Conservation (phyloP, 1,284 basidiomycete genomes). For the Mycena citricolor region DNA sequence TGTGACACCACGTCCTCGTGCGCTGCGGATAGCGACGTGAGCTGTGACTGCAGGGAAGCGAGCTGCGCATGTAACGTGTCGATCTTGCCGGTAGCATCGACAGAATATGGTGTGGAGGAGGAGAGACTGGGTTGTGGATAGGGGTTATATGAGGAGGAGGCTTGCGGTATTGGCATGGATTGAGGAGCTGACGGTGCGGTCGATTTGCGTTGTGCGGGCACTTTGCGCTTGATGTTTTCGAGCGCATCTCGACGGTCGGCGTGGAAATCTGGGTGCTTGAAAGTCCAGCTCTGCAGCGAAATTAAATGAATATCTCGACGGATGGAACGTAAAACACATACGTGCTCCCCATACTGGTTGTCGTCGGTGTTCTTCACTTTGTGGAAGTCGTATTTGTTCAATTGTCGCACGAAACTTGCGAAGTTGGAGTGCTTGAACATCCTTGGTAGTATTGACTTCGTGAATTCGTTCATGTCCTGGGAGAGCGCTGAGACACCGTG, state of each 20-base stretch:
- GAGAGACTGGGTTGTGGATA: slow-evolving; percentile 13
- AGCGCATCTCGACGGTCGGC: slow-evolving; percentile 82
- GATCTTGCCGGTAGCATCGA: slow-evolving; percentile 7
- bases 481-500: slow-evolving; percentile 65
- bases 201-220: slow-evolving; percentile 70
- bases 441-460: slow-evolving; percentile 70
- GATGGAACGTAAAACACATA: slow-evolving; percentile 34
- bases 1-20: slow-evolving; percentile 34
- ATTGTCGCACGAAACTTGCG: slow-evolving; percentile 88
- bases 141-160: slow-evolving; percentile 8
- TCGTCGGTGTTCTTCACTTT: slow-evolving; percentile 90
- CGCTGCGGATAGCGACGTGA: slow-evolving; percentile 12
- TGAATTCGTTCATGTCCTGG: slow-evolving; percentile 93
- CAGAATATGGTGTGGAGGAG: slow-evolving; percentile 2
- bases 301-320: too few species aligned
- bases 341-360: slow-evolving; percentile 76
- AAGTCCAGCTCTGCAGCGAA: slow-evolving; percentile 98
- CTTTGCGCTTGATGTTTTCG: slow-evolving; percentile 94
- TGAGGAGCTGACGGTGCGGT: slow-evolving; percentile 25
- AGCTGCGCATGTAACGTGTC: slow-evolving; percentile 16
- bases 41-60: slow-evolving; percentile 13
- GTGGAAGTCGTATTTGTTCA: slow-evolving; percentile 99
- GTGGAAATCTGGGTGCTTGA: slow-evolving; percentile 93
- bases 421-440: slow-evolving; percentile 99
- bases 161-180: slow-evolving; percentile 16